phyloP scores from a whole-genome alignment of 805 yeast species.

The Priceomyces haplophilus region DNA sequence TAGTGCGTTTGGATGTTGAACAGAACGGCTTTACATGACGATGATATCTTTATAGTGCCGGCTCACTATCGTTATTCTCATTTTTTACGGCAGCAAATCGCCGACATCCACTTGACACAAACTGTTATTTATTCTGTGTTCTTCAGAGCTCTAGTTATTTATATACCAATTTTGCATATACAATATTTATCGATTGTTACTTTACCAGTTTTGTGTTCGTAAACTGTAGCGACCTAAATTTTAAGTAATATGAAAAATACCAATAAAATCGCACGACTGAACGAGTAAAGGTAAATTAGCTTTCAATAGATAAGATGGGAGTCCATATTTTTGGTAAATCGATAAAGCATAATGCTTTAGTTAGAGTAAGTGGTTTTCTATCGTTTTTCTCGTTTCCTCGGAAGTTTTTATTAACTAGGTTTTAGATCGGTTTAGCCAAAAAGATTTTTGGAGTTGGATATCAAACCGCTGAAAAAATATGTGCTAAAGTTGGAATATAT shows the following conservation, averaged over 20 bases:
- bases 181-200: too few species aligned
- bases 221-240: not conserved
- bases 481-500: conserved; percentile 86
- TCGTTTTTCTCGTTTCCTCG: too few species aligned
- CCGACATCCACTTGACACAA: too few species aligned
- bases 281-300: too few species aligned
- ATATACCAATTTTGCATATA: too few species aligned
- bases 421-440: conserved; percentile 62
- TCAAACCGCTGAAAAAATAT: conserved; percentile 65
- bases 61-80: not conserved
- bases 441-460: conserved; percentile 87
- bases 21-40: conserved; percentile 4
- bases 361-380: conserved; percentile 23
- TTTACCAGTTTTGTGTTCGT: not conserved
- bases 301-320: conserved; percentile 37
- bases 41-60: not conserved
- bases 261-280: not conserved
- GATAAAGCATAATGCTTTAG: conserved; percentile 41
- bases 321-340: conserved; percentile 45
- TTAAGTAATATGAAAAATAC: not conserved
- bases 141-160: too few species aligned
- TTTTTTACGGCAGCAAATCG: not conserved
- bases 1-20: conserved; percentile 65
- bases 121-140: too few species aligned
- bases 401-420: not conserved